Evolutionary conservation across 2,329 filamentous ascomycete species (phyloP).

Genomic region (Diaporthe sp.): DNA sequence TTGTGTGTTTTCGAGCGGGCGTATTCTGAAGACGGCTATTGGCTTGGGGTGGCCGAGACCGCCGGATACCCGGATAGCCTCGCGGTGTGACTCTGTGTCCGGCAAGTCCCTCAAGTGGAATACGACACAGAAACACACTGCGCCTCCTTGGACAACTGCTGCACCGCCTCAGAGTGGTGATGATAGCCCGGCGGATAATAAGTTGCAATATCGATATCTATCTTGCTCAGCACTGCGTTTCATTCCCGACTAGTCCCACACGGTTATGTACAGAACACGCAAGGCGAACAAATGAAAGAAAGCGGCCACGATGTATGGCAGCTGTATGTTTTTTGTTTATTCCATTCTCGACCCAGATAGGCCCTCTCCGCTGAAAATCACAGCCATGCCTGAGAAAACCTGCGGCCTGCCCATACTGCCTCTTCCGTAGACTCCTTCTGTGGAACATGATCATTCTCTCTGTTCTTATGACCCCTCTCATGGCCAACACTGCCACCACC

Average conservation of each 20-base stretch:
- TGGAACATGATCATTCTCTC: not conserved
- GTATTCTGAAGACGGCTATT: not conserved
- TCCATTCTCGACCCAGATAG: slow-evolving; percentile 22
- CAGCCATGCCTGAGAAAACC: not conserved
- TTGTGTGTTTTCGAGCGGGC: not conserved
- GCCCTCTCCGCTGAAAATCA: not conserved
- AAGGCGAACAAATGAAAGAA: slow-evolving; percentile 24
- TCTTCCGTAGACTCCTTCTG: not conserved
- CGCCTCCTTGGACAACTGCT: not conserved
- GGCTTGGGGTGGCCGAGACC: not conserved
- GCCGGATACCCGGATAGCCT: not conserved
- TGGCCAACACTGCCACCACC: not conserved
- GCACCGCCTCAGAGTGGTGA: not conserved
- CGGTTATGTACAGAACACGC: slow-evolving; percentile 34
- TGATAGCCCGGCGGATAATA: not conserved
- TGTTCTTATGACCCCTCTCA: not conserved
- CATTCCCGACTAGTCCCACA: not conserved
- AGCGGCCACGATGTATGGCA: slow-evolving; percentile 9
- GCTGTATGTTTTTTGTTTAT: slow-evolving; percentile 12
- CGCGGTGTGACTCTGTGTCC: not conserved
- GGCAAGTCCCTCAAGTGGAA: too few relatives aligned
- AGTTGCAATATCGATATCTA: slow-evolving; percentile 13
- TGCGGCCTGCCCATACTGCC: not conserved
- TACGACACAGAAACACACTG: not conserved
- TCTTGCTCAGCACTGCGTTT: not conserved